phyloP scores from a whole-genome alignment of 139 green algal genomes.

The Ostreobium quekettii region DNA sequence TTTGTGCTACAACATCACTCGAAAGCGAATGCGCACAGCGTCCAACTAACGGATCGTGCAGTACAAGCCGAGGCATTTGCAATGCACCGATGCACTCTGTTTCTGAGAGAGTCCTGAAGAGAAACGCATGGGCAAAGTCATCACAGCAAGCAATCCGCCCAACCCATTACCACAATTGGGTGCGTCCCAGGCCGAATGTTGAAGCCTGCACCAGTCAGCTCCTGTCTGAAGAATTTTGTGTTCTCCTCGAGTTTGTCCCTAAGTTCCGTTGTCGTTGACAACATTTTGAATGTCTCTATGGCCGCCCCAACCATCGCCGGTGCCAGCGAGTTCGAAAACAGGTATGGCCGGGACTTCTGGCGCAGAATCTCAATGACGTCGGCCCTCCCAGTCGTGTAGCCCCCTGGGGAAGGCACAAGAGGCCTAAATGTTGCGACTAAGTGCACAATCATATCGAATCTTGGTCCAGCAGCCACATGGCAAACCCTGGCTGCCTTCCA shows the following conservation, averaged over 20 bases:
- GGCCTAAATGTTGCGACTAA: no score
- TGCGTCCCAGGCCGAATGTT: conserved; percentile 34
- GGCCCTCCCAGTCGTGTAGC: conserved; percentile 44
- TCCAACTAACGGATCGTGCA: no score
- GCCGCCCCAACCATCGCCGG: conserved; percentile 41
- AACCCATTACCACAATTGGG: conserved; percentile 46
- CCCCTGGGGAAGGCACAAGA: no score
- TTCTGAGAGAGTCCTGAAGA: no score
- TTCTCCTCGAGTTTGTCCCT: conserved; percentile 39
- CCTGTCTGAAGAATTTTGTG: conserved; percentile 38
- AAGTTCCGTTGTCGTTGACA: conserved; percentile 30
- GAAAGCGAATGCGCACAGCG: no score
- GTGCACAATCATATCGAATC: no score
- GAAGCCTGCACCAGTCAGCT: conserved; percentile 45
- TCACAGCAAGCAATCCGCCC: background rate
- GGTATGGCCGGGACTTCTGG: conserved; percentile 52
- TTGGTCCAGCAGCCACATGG: no score
- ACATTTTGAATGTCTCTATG: conserved; percentile 39
- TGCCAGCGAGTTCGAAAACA: conserved; percentile 61
- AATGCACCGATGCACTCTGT: no score
- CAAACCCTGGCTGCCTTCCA: no score
- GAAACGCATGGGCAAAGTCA: no score
- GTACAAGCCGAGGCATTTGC: no score
- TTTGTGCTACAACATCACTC: no score
- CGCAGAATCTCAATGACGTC: conserved; percentile 48